A percentile compares a stretch with the other conserved stretches of the same genome.
phyloP scores from a whole-genome alignment of 331 rosid genomes.

The Pyrus hybrid region DNA sequence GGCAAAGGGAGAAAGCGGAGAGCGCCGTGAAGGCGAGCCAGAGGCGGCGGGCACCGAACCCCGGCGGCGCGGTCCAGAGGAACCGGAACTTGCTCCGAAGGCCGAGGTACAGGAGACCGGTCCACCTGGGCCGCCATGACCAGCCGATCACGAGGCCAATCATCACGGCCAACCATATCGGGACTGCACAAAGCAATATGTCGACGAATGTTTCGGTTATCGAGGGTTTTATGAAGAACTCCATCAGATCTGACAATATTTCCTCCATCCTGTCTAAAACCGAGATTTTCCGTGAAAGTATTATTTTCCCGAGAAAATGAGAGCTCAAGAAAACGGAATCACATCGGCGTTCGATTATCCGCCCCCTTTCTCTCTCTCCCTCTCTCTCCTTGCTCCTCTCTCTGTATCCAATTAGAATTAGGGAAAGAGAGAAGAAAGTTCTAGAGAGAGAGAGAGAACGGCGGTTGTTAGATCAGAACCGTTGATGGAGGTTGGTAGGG shows the following conservation, averaged over 20 bases:
- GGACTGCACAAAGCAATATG: slow-evolving; percentile 86
- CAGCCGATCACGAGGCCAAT: slow-evolving; percentile 86
- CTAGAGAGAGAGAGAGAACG: background rate
- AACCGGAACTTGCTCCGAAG: slow-evolving; percentile 76
- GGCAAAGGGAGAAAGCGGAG: slow-evolving; percentile 82
- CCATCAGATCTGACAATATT: slow-evolving; percentile 59
- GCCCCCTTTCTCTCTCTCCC: background rate
- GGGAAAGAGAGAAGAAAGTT: background rate
- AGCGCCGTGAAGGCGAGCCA: slow-evolving; percentile 94
- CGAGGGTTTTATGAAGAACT: slow-evolving; percentile 68
- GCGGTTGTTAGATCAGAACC: background rate
- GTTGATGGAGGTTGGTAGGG: slow-evolving; percentile 11
- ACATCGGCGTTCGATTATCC: slow-evolving; percentile 10
- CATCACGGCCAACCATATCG: slow-evolving; percentile 98
- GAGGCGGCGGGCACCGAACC: slow-evolving; percentile 87
- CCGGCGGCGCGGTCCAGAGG: slow-evolving; percentile 94
- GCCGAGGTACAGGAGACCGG: slow-evolving; percentile 81
- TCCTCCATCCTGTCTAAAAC: slow-evolving; percentile 45
- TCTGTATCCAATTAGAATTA: background rate
- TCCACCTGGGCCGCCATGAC: slow-evolving; percentile 99
- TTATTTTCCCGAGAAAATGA: slow-evolving; percentile 1
- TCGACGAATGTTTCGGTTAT: slow-evolving; percentile 87
- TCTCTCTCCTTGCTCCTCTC: background rate
- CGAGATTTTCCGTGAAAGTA: slow-evolving; percentile 10
- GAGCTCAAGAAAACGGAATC: slow-evolving; percentile 7